Conservation (phyloP, 1,284 basidiomycete genomes). For the Pisolithus thermaeus region DNA sequence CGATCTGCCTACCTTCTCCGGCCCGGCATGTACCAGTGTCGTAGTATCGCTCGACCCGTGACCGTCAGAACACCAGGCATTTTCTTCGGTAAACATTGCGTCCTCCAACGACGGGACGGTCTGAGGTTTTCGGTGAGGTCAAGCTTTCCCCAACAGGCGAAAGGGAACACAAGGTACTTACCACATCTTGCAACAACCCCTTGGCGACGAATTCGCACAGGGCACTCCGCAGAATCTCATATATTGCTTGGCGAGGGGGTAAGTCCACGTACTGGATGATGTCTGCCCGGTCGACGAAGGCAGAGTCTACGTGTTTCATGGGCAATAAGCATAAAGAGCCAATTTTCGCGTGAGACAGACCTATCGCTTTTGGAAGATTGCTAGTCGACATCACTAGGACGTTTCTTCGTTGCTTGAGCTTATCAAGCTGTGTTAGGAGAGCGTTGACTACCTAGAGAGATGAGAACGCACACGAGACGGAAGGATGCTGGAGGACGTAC, state of each 20-base stretch:
- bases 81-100: slow-evolving; percentile 49
- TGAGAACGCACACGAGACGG: neutral
- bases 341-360: slow-evolving; percentile 36
- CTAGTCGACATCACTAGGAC: slow-evolving; percentile 96
- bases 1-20: slow-evolving; percentile 49
- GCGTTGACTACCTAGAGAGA: slow-evolving; percentile 89
- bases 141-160: neutral
- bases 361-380: slow-evolving; percentile 92
- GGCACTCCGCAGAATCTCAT: slow-evolving; percentile 88
- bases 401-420: slow-evolving; percentile 88
- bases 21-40: slow-evolving; percentile 13
- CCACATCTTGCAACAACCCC: slow-evolving; percentile 60
- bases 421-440: slow-evolving; percentile 94
- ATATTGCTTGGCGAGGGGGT: slow-evolving; percentile 86
- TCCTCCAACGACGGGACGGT: slow-evolving; percentile 56
- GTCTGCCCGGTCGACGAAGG: slow-evolving; percentile 96
- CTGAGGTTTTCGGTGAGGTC: slow-evolving; percentile 33
- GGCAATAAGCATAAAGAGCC: slow-evolving; percentile 4
- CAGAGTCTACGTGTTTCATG: slow-evolving; percentile 57
- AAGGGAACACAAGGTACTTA: slow-evolving; percentile 29
- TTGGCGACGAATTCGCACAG: slow-evolving; percentile 74
- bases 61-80: slow-evolving; percentile 6
- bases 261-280: slow-evolving; percentile 93
- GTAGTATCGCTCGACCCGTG: slow-evolving; percentile 6
- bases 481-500: slow-evolving; percentile 36